Percentiles rank a stretch among this genome's conserved stretches.
These are phyloP conservation scores for Immersiella caudata DNA, from an alignment of 495 filamentous ascomycete genomes.

Conservation along the genomic window DNA sequence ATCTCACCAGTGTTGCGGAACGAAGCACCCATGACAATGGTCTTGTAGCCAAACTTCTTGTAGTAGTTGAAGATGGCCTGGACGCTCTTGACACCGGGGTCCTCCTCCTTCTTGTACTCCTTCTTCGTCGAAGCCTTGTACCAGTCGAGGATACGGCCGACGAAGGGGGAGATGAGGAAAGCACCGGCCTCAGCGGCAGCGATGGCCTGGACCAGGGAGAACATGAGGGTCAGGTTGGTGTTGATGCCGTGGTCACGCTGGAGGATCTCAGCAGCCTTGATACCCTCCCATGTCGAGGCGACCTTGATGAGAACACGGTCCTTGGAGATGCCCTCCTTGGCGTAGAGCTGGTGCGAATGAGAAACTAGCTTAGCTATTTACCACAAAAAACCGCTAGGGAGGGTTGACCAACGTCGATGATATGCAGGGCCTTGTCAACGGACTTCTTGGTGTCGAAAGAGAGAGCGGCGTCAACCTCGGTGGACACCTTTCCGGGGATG, in stretches of 20 bases:
- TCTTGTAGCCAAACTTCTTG: slow-evolving; percentile 99
- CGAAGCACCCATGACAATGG: slow-evolving; percentile 98
- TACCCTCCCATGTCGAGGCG: slow-evolving; percentile 92
- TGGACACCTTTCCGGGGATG: slow-evolving; percentile 97
- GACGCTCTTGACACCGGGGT: slow-evolving; percentile 96
- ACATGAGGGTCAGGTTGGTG: slow-evolving; percentile 99
- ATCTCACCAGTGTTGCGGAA: slow-evolving; percentile 97
- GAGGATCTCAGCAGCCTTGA: slow-evolving; percentile 93
- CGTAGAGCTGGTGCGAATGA: slow-evolving; percentile 71
- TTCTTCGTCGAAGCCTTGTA: slow-evolving; percentile 96
- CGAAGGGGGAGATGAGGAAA: slow-evolving; percentile 99
- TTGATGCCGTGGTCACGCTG: slow-evolving; percentile 93
- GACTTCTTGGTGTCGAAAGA: slow-evolving; percentile 94
- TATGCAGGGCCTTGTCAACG: slow-evolving; percentile 93
- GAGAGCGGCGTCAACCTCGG: slow-evolving; percentile 95
- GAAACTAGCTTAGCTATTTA: slow-evolving; percentile 2
- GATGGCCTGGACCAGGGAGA: slow-evolving; percentile 94
- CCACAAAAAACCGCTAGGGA: background rate
- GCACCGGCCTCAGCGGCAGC: slow-evolving; percentile 95
- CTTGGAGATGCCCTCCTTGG: slow-evolving; percentile 86
- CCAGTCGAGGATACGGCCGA: slow-evolving; percentile 99
- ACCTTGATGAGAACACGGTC: slow-evolving; percentile 91
- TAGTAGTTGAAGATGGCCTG: slow-evolving; percentile 99
- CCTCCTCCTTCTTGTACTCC: slow-evolving; percentile 82
- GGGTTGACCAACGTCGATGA: slow-evolving; percentile 75